Evolutionary conservation across 2,329 filamentous ascomycete species (phyloP).

Genomic region (Neoarthrinium moseri): DNA sequence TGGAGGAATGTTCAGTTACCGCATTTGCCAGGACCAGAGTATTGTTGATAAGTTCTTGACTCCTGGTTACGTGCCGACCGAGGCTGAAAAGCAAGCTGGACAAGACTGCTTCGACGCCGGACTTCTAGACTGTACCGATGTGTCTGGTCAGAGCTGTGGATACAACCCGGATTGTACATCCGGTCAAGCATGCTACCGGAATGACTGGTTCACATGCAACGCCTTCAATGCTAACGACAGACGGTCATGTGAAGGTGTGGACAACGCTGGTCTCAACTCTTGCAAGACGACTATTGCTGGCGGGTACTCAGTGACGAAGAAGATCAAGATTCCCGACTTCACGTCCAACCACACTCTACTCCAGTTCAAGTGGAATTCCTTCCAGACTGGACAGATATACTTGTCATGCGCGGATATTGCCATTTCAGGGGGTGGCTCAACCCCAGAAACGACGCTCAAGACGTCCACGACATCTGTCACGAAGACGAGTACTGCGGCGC

Average conservation of each 20-base stretch:
- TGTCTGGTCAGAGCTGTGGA: constrained; percentile 45
- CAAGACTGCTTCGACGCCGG: constrained; percentile 51
- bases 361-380: constrained; percentile 54
- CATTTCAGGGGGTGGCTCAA: constrained; percentile 26
- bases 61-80: constrained; percentile 44
- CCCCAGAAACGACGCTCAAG: background rate
- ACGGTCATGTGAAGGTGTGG: constrained; percentile 44
- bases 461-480: background rate
- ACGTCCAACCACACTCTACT: constrained; percentile 48
- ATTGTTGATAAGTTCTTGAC: constrained; percentile 50
- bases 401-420: constrained; percentile 52
- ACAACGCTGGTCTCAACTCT: constrained; percentile 37
- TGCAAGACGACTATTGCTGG: constrained; percentile 52
- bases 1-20: constrained; percentile 55
- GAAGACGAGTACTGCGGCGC: constrained; percentile 42
- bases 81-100: constrained; percentile 50
- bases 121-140: constrained; percentile 46
- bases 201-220: constrained; percentile 57
- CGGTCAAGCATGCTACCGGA: constrained; percentile 43
- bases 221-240: constrained; percentile 35
- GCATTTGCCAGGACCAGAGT: constrained; percentile 50
- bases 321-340: constrained; percentile 46
- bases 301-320: constrained; percentile 52
- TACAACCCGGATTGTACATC: constrained; percentile 46
- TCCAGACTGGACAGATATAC: constrained; percentile 53